Evolutionary conservation across 2,329 filamentous ascomycete species (phyloP), one percentile per base, ranked within the genome.

Genomic region (Fusarium mexicanum): DNA sequence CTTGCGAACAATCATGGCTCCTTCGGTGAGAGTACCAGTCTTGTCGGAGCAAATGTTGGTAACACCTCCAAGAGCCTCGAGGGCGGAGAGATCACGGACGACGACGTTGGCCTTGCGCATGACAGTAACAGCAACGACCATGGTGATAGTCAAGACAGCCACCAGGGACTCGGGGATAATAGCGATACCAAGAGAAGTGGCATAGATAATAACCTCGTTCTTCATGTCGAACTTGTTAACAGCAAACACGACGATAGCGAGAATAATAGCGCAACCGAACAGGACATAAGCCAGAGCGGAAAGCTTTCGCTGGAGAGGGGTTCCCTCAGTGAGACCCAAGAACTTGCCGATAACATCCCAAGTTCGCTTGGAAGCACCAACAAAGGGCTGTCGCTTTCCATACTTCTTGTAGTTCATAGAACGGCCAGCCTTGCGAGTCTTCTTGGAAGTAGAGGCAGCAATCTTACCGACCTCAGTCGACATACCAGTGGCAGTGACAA

Each of bases 271-370:
- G 69, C 93, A 91, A 53, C 88, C 91, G 79, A 96, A 95, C 6
- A 96, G 89, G 13, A 93, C 84, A 64, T 95, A 92, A 17, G 94
- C 94, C 68, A 96, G 87, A 76, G 93, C 93, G 68, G 92, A 92
- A 58, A 96, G 85, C 82, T 94, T 95, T 73, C 91, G 89, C 82
- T 95, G 93, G 55, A 96, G 85, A 7, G 94, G 94, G 5, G 94
- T 96, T 37, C 94, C 94, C 68, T 91, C 87, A 8, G 86, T 88
- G 33, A 90, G 79, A 55, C 88, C 90, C 61, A 92, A 86, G 75
- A 91, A 90, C 80, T 89, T 88, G 73, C 88, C 87, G 50, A 87
- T 73, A 24, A 85, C 82, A 74, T 87, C 85, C 65, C 86, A 87
- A 37, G 82, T 81, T 57, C 87, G 86, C 79, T 84, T 87, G 8